Base-by-base conservation (phyloP, 116 monocot species). In the Posidonia oceanica region DNA sequence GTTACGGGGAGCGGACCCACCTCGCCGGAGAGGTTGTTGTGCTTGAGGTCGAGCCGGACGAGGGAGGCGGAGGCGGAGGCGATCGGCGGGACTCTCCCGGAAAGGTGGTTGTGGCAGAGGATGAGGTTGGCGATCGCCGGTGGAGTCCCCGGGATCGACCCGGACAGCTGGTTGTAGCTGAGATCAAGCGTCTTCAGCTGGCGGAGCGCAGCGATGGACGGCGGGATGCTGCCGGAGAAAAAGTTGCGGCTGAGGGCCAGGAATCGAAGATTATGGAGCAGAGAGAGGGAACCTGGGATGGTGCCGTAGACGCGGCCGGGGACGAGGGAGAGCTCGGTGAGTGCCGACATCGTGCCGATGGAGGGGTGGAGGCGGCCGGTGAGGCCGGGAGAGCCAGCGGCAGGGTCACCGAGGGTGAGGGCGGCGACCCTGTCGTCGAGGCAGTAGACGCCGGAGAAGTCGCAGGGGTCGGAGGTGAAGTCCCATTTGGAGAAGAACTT, bases 391-490 rank as follows among this genome's bases (percentile, higher is more conserved):
- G 81, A 74, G 5, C 83, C 87, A 22, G 85, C 85, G 16, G 81
- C 79, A 0, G 91, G 91, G 75, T 88, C 88, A 18, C 91, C 91
- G 11, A 91, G 81, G 17, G 83, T 61, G 36, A 91, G 85, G 2
- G 83, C 77, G 48, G 75, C 75, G 42, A 91, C 88, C 16, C 84
- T 75, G 75, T 75, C 80, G 17, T 41, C 63, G 44, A 72, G 57
- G 80, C 87, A 87, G 71, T 75, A 68, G 57, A 91, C 82, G 53
- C 91, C 91, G 58, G 82, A 63, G 84, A 91, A 91, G 54, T 54
- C 66, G 72, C 91, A 91, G 52, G 91, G 91, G 60, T 87, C 87
- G 72, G 65, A 53, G 74, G 87, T 80, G 82, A 91, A 91, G 77
- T 91, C 91, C 91, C 91, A 91, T 39, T 71, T 11, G 41, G 78